phyloP scores from a whole-genome alignment of 306 rosid species.

The Quercus gilva region DNA sequence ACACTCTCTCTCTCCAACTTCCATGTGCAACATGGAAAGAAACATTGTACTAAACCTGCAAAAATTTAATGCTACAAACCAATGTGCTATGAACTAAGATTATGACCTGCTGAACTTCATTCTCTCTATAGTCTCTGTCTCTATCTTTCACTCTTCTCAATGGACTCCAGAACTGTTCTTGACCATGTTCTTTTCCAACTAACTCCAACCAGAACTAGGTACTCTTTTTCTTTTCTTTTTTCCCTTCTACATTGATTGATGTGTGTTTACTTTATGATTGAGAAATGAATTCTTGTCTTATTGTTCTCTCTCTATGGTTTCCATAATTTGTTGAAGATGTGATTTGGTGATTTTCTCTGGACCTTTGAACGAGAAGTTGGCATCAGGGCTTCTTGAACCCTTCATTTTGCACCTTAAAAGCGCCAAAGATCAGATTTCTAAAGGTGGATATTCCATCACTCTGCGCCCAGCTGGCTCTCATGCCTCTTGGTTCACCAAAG shows the following conservation, averaged over 20 bases:
- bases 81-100: slow-evolving; percentile 7
- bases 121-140: slow-evolving; percentile 8
- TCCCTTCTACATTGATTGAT: background rate
- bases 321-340: slow-evolving; percentile 49
- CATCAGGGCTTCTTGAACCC: slow-evolving; percentile 87
- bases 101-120: slow-evolving; percentile 30
- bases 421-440: slow-evolving; percentile 95
- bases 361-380: slow-evolving; percentile 72
- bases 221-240: slow-evolving; percentile 2
- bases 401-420: slow-evolving; percentile 72
- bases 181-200: slow-evolving; percentile 96
- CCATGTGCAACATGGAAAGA: slow-evolving; percentile 31
- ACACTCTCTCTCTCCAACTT: slow-evolving; percentile 30
- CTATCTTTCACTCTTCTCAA: slow-evolving; percentile 18
- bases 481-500: slow-evolving; percentile 94
- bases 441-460: slow-evolving; percentile 92
- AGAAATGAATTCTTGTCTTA: slow-evolving; percentile 9
- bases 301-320: slow-evolving; percentile 5
- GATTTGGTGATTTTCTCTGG: slow-evolving; percentile 68
- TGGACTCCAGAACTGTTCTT: slow-evolving; percentile 81
- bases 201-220: slow-evolving; percentile 99
- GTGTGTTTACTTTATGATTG: slow-evolving; percentile 10
- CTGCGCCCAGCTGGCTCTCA: slow-evolving; percentile 55
- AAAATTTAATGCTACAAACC: slow-evolving; percentile 14
- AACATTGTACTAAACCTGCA: slow-evolving; percentile 5